phyloP scores from a whole-genome alignment of 2,329 filamentous ascomycete genomes.

The Diaporthe helianthi region DNA sequence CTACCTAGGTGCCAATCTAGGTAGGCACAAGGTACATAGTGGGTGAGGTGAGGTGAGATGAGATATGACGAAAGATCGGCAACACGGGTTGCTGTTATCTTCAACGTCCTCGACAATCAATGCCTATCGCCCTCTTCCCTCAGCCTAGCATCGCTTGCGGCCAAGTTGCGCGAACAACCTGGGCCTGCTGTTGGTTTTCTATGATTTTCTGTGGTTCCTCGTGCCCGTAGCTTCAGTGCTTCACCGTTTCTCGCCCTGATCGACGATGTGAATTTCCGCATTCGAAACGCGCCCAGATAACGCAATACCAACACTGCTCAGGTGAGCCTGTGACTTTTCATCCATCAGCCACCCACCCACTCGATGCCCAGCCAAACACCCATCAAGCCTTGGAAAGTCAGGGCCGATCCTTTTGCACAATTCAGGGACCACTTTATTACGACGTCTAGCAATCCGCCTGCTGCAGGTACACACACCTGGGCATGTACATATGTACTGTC shows the following conservation, averaged over 20 bases:
- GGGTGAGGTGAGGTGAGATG: slow-evolving; percentile 1
- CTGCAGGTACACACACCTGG: too few relatives aligned
- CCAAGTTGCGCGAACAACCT: slow-evolving; percentile 16
- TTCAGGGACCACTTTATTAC: slow-evolving; percentile 13
- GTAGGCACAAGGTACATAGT: too few relatives aligned
- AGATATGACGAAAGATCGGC: slow-evolving; percentile 1
- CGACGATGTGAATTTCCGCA: slow-evolving; percentile 22
- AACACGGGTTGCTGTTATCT: slow-evolving; percentile 9
- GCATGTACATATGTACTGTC: too few relatives aligned
- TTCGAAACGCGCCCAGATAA: slow-evolving; percentile 11
- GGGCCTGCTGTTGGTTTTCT: neutral
- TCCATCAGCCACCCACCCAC: slow-evolving; percentile 10
- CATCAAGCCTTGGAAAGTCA: neutral
- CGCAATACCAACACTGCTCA: slow-evolving; percentile 15
- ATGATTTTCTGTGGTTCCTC: neutral
- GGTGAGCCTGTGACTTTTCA: slow-evolving; percentile 15
- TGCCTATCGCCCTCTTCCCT: slow-evolving; percentile 1
- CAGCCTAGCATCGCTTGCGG: neutral
- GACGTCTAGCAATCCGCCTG: neutral
- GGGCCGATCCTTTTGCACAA: slow-evolving; percentile 13
- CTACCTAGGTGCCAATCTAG: too few relatives aligned
- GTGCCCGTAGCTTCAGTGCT: neutral
- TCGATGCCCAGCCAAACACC: neutral
- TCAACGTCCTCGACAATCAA: neutral
- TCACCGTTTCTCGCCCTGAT: neutral